A percentile compares a stretch with the other conserved stretches of the same genome.
These are phyloP conservation scores for Fragaria vesca DNA, from an alignment of 306 rosid species.

Conservation along the genomic window DNA sequence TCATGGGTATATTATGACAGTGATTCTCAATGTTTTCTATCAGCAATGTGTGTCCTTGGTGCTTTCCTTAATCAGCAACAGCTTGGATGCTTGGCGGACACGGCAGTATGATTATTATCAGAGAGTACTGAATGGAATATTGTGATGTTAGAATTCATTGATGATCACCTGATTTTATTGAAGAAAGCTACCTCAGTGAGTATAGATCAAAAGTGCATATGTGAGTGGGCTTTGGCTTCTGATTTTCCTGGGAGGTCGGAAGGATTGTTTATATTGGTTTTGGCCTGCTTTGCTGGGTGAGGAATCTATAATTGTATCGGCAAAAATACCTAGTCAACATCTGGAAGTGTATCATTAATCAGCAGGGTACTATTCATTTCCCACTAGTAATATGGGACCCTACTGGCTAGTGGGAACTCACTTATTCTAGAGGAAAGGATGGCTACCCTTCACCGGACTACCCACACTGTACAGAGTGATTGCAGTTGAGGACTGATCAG, in stretches of 20 bases:
- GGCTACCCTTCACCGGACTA: constrained; percentile 27
- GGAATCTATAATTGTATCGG: constrained; percentile 37
- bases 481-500: constrained; percentile 28
- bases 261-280: constrained; percentile 28
- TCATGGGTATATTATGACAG: constrained; percentile 25
- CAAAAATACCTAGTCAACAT: constrained; percentile 21
- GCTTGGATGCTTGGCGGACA: constrained; percentile 99
- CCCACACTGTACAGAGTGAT: constrained; percentile 47
- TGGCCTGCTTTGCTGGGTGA: constrained; percentile 40
- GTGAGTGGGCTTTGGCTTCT: constrained; percentile 42
- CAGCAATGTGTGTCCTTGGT: constrained; percentile 99
- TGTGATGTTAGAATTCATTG: constrained; percentile 49
- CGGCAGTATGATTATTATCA: constrained; percentile 98
- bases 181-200: constrained; percentile 35
- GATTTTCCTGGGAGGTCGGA: constrained; percentile 23
- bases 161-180: constrained; percentile 36
- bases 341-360: constrained; percentile 31
- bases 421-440: constrained; percentile 29
- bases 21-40: constrained; percentile 10
- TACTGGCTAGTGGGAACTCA: constrained; percentile 22
- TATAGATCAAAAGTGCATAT: constrained; percentile 24
- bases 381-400: constrained; percentile 36
- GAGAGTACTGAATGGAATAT: constrained; percentile 93
- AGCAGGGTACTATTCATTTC: constrained; percentile 23
- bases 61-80: constrained; percentile 93